Evolutionary conservation across 129 eudicot species (phyloP).

Genomic region (Ambrosia artemisiifolia): DNA sequence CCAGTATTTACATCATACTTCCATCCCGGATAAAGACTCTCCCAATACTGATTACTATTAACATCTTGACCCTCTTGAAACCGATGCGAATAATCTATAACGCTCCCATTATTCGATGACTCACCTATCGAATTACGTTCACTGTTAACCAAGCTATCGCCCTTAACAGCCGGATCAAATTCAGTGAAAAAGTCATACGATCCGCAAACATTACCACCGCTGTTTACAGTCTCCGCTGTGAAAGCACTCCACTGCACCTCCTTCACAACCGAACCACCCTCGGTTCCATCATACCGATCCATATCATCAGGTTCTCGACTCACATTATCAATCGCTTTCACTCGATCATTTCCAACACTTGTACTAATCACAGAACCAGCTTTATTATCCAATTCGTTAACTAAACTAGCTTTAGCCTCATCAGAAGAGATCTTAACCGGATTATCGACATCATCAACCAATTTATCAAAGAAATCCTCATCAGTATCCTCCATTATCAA

Average conservation of each 20-base stretch:
- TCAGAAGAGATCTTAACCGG: constrained; percentile 30
- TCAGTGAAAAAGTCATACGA: constrained; percentile 70
- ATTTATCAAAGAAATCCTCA: constrained; percentile 87
- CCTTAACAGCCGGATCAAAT: constrained; percentile 35
- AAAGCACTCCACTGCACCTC: constrained; percentile 91
- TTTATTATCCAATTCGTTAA: constrained; percentile 28
- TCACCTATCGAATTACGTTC: constrained; percentile 26
- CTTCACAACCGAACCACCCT: constrained; percentile 54
- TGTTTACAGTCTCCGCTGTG: constrained; percentile 37
- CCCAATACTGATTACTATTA: constrained; percentile 61
- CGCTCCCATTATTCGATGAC: constrained; percentile 31
- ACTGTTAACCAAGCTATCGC: constrained; percentile 24
- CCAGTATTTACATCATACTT: constrained; percentile 64
- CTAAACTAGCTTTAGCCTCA: neutral
- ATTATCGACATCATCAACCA: constrained; percentile 80
- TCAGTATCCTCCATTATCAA: constrained; percentile 88
- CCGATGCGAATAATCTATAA: constrained; percentile 30
- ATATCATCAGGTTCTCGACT: constrained; percentile 20
- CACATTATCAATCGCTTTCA: constrained; percentile 31
- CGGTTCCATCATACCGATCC: constrained; percentile 30
- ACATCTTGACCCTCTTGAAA: constrained; percentile 53
- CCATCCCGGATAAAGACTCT: constrained; percentile 94
- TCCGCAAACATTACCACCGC: constrained; percentile 50
- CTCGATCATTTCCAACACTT: constrained; percentile 12
- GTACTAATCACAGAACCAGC: constrained; percentile 7